These are phyloP conservation scores for Colletotrichum cuscutae DNA, from an alignment of 2,329 filamentous ascomycete species.

Conservation along the genomic window DNA sequence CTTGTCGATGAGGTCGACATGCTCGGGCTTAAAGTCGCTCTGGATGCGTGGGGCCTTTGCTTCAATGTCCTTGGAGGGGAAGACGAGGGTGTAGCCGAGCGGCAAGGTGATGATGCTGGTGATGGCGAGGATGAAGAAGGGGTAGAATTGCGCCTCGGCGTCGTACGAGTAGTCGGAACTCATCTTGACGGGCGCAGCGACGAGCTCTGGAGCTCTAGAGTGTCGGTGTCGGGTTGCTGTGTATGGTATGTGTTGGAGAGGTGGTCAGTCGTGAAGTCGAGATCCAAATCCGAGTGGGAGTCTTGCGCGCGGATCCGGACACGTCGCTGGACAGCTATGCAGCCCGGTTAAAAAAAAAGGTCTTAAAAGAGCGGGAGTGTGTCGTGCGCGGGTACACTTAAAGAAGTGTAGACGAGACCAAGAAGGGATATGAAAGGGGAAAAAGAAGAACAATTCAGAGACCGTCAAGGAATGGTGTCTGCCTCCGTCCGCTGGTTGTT, in stretches of 20 bases:
- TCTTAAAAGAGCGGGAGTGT: not conserved
- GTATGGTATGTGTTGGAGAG: slow-evolving; percentile 5
- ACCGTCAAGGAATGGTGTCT: not conserved
- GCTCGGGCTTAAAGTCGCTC: slow-evolving; percentile 81
- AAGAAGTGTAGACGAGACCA: not conserved
- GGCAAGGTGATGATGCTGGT: slow-evolving; percentile 88
- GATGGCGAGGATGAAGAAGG: slow-evolving; percentile 96
- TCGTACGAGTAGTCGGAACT: slow-evolving; percentile 98
- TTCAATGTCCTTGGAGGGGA: slow-evolving; percentile 79
- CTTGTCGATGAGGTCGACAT: slow-evolving; percentile 84
- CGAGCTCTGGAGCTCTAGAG: slow-evolving; percentile 44
- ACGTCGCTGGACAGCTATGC: slow-evolving; percentile 7
- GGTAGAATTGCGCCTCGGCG: slow-evolving; percentile 98
- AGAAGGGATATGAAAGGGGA: not conserved
- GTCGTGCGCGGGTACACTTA: not conserved
- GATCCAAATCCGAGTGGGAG: not conserved
- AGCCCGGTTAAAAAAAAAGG: not conserved
- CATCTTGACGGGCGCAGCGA: slow-evolving; percentile 66
- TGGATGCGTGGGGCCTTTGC: slow-evolving; percentile 85
- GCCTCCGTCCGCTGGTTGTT: not conserved
- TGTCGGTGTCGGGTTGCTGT: not conserved
- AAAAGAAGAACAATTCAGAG: not conserved
- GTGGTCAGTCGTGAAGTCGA: slow-evolving; percentile 16
- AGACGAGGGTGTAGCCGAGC: slow-evolving; percentile 88
- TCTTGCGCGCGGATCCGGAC: slow-evolving; percentile 8